These are phyloP conservation scores for Plasmopara muralis DNA, from an alignment of 352 stramenopile species.

Conservation along the genomic window DNA sequence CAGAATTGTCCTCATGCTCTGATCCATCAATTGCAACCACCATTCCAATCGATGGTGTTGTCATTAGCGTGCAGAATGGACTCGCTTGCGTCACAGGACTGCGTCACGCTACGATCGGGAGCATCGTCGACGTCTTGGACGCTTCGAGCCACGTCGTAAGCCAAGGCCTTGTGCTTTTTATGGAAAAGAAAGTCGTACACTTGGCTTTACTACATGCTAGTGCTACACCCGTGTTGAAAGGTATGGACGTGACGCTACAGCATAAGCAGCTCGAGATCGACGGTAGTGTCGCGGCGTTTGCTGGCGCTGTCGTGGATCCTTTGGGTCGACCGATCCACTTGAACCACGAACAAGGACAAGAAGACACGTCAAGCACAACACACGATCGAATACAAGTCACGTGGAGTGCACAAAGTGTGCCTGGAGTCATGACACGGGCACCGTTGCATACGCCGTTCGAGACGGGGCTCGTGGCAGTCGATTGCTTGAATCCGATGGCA, in stretches of 20 bases:
- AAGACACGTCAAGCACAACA: conserved; percentile 5
- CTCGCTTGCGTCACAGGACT: conserved; percentile 69
- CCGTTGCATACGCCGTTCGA: conserved; percentile 46
- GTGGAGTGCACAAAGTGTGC: conserved; percentile 57
- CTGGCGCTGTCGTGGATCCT: conserved; percentile 42
- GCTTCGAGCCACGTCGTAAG: conserved; percentile 22
- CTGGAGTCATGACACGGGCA: conserved; percentile 49
- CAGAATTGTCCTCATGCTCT: conserved; percentile 2
- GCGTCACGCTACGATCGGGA: conserved; percentile 62
- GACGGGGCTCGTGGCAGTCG: conserved; percentile 61
- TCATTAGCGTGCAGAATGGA: conserved; percentile 66
- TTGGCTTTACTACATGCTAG: conserved; percentile 47
- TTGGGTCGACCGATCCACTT: conserved; percentile 34
- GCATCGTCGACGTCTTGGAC: conserved; percentile 44
- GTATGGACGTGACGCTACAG: conserved; percentile 57
- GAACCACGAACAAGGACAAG: neutral
- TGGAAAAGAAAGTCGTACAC: conserved; percentile 53
- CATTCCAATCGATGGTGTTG: conserved; percentile 41
- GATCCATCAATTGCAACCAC: too few relatives aligned
- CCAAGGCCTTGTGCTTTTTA: conserved; percentile 45
- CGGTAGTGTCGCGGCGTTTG: conserved; percentile 37
- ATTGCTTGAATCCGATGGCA: conserved; percentile 72
- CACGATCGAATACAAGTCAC: conserved; percentile 38
- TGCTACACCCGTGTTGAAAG: conserved; percentile 28
- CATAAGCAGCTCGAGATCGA: conserved; percentile 44